These are phyloP conservation scores for Butyriboletus loyo DNA, from an alignment of 768 basidiomycete species.

Conservation along the genomic window DNA sequence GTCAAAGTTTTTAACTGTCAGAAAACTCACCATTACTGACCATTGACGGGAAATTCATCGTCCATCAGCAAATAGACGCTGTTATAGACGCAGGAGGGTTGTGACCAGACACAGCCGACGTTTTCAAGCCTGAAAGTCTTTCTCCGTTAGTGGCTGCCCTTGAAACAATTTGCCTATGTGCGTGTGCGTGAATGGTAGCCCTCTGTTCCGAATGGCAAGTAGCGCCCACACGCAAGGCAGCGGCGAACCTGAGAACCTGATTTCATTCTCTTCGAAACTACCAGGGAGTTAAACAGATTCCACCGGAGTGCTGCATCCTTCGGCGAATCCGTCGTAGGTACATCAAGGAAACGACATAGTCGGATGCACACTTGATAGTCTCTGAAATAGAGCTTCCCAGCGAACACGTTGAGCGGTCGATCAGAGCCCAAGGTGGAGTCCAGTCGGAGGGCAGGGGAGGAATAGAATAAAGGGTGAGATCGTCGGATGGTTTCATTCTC, in stretches of 20 bases:
- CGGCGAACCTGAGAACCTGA: background rate
- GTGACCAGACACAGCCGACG: too few species aligned
- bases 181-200: too few species aligned
- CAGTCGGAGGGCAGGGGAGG: constrained; percentile 3
- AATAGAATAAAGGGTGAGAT: constrained; percentile 12
- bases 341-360: constrained; percentile 21
- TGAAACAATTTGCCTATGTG: background rate
- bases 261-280: background rate
- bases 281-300: background rate
- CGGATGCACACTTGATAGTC: constrained; percentile 19
- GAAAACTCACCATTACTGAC: too few species aligned
- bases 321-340: background rate
- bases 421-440: background rate
- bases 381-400: too few species aligned
- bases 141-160: background rate
- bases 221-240: background rate
- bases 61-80: too few species aligned
- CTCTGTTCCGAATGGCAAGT: background rate
- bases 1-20: too few species aligned
- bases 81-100: too few species aligned
- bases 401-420: constrained; percentile 13
- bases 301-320: background rate
- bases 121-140: background rate
- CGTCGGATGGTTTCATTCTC: constrained; percentile 36
- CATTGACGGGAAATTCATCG: too few species aligned